Evolutionary conservation across 306 rosid species (phyloP).

Genomic region (Adenanthera pavonina): DNA sequence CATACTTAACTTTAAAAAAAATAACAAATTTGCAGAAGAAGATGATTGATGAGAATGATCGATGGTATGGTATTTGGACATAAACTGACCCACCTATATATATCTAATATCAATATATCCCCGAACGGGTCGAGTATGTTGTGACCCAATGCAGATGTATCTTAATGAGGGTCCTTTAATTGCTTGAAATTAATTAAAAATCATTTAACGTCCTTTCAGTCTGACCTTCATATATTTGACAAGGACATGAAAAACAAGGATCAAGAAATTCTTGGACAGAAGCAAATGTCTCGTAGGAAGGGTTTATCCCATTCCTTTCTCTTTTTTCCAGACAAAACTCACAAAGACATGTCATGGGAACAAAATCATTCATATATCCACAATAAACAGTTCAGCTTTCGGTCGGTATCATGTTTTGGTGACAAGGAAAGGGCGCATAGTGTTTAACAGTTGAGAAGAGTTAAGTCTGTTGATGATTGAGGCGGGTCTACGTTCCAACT

Average conservation of each 20-base stretch:
- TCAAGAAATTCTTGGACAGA: conserved; percentile 43
- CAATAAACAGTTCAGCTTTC: conserved; percentile 29
- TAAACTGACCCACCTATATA: conserved; percentile 34
- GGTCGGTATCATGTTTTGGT: neutral
- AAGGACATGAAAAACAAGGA: conserved; percentile 48
- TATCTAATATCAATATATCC: conserved; percentile 32
- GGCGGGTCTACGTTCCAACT: conserved; percentile 62
- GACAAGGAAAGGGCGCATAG: conserved; percentile 32
- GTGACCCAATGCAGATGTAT: conserved; percentile 28
- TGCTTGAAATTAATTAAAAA: conserved; percentile 5
- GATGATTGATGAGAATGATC: neutral
- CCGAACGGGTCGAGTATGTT: conserved; percentile 42
- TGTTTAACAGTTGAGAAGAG: conserved; percentile 57
- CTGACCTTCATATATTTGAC: conserved; percentile 37
- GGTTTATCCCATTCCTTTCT: conserved; percentile 41
- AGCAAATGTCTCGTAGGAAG: conserved; percentile 48
- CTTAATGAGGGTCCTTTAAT: no score
- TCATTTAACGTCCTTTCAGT: conserved; percentile 27
- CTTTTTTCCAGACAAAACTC: conserved; percentile 40
- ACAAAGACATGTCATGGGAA: conserved; percentile 28
- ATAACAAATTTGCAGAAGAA: neutral
- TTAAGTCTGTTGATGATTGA: conserved; percentile 62
- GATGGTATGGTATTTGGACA: neutral
- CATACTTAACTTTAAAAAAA: neutral
- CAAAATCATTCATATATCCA: conserved; percentile 42